Base-by-base conservation (phyloP, 2,329 filamentous ascomycete species). In the Xylaria digitata region DNA sequence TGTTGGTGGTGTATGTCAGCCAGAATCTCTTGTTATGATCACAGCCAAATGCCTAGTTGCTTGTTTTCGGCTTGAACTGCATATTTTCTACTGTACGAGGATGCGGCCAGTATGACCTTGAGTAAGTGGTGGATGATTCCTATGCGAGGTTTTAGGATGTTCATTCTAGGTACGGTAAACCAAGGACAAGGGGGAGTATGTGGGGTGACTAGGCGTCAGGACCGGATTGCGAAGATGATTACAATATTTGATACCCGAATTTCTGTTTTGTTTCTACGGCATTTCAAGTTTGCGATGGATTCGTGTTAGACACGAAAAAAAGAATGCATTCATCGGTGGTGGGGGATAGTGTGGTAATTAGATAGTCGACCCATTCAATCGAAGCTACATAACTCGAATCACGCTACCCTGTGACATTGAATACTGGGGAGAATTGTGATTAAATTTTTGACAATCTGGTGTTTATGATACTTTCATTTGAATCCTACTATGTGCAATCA, bases 161-260 rank as follows among this genome's bases (percentile, higher is more conserved):
- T 59, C 6, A 37, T 54, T 53, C 45, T 11, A 60, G 45, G 53
- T 50, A 53, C 9, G 46, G 46, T 8, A 59, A 61, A 52, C 26
- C 46, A 60, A 17, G 49, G 60, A 17, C 57, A 43, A 45, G 46
- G 23, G 21, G 19, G 62, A 62, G 60, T 34, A 59, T 45, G 53
- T 42, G 15, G 48, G 52, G 59, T 43, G 32, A 60, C 52, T 58
- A 34, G 61, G 65, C 62, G 62, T 68, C 59, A 56, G 64, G 45
- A 42, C 54, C 58, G 65, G 53, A 61, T 63, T 50, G 37, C 21
- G 42, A 60, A 50, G 59, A 61, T 63, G 63, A 60, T 59, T 62
- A 62, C 32, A 67, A 70, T 58, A 68, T 45, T 64, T 66, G 69
- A 71, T 71, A 71, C 69, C 69, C 69, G 61, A 60, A 55, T 57